phyloP scores from a whole-genome alignment of 2,329 filamentous ascomycete genomes.

The Aspergillus arachidicola region DNA sequence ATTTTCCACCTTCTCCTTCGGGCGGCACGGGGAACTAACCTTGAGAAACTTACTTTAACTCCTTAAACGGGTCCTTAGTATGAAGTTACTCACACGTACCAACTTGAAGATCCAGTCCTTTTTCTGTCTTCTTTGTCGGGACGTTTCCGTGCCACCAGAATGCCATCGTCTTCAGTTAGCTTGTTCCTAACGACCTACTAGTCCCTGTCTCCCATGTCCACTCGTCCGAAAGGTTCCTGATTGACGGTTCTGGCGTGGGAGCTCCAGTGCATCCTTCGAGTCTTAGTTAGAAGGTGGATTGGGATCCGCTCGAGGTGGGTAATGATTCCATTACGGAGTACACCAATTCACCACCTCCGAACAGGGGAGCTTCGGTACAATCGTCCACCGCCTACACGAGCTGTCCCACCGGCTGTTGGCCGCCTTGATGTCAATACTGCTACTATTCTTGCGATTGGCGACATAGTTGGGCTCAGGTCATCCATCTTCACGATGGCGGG shows the following conservation, averaged over 20 bases:
- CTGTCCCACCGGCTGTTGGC: conserved; percentile 11
- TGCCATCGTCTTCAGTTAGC: conserved; percentile 2
- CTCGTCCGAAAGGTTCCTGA: conserved; percentile 15
- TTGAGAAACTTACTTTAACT: conserved; percentile 1
- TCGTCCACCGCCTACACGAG: conserved; percentile 17
- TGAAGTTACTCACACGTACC: conserved; percentile 8
- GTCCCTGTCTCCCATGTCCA: conserved; percentile 3
- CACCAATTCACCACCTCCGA: conserved; percentile 16
- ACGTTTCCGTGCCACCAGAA: conserved; percentile 12
- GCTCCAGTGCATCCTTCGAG: conserved; percentile 13
- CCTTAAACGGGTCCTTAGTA: conserved; percentile 5
- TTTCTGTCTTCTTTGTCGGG: conserved; percentile 11
- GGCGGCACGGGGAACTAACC: conserved; percentile 9
- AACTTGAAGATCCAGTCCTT: conserved; percentile 12
- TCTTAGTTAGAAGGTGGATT: conserved; percentile 16
- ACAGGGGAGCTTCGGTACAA: conserved; percentile 13
- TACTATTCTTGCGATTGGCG: not conserved
- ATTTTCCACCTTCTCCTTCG: conserved; percentile 3
- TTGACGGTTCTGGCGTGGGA: conserved; percentile 14
- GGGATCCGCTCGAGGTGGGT: conserved; percentile 24
- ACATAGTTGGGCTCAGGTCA: not conserved
- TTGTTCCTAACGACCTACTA: conserved; percentile 7
- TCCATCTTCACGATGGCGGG: not conserved
- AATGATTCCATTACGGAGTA: conserved; percentile 20
- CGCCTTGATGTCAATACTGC: not conserved